phyloP scores from a whole-genome alignment of 2,329 filamentous ascomycete genomes.

The Pyricularia sp. region DNA sequence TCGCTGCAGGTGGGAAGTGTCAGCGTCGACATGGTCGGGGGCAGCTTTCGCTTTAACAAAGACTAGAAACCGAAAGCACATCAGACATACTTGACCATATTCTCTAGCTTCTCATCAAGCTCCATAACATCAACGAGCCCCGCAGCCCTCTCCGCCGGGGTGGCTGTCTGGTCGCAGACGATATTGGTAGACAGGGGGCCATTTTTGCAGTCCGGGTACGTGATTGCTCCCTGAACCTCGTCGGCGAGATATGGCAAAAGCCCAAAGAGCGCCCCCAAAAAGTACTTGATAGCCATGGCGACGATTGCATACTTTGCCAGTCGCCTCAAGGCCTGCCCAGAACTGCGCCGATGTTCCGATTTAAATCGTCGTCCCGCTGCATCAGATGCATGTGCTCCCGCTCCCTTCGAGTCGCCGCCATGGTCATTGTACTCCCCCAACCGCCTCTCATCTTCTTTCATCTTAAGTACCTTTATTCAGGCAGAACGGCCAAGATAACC shows the following conservation, averaged over 20 bases:
- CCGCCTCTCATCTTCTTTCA: not conserved
- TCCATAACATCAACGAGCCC: conserved; percentile 19
- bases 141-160: conserved; percentile 16
- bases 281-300: not conserved
- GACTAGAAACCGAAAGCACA: not conserved
- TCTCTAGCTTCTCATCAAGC: conserved; percentile 19
- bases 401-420: not conserved
- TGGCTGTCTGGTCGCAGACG: conserved; percentile 17
- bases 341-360: not conserved
- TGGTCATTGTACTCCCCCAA: not conserved
- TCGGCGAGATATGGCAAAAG: not conserved
- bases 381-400: not conserved
- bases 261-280: not conserved
- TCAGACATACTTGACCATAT: conserved; percentile 18
- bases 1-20: not conserved
- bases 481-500: not conserved
- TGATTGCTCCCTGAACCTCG: not conserved
- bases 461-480: not conserved
- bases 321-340: not conserved
- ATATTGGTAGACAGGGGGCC: conserved; percentile 6
- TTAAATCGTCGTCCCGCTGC: not conserved
- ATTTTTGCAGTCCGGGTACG: not conserved
- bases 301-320: not conserved
- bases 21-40: not conserved
- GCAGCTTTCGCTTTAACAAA: conserved; percentile 34